These are phyloP conservation scores for Penicillium sp. DNA, from an alignment of 2,329 filamentous ascomycete genomes.

Conservation along the genomic window DNA sequence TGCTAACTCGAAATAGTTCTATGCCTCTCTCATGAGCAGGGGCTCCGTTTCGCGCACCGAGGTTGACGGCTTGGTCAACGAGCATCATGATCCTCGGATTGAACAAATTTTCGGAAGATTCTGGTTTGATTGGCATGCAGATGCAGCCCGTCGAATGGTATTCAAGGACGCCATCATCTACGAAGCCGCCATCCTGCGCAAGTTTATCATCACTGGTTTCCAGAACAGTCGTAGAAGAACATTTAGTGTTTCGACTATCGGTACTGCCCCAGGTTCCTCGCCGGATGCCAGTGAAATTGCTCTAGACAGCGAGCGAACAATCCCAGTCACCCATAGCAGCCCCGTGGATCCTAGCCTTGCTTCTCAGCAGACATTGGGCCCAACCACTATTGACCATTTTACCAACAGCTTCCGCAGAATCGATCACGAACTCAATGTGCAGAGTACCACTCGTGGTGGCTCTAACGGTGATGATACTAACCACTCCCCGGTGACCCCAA, in stretches of 20 bases:
- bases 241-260: neutral
- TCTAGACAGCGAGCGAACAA: neutral
- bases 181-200: slow-evolving; percentile 6
- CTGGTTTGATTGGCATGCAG: slow-evolving; percentile 11
- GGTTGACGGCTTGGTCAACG: slow-evolving; percentile 1
- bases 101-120: slow-evolving; percentile 3
- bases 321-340: neutral
- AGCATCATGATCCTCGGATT: neutral
- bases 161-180: slow-evolving; percentile 6
- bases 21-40: slow-evolving; percentile 4
- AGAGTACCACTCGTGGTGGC: neutral
- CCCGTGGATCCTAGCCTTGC: neutral
- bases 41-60: neutral
- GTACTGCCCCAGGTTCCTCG: neutral
- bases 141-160: neutral
- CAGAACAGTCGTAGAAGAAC: neutral
- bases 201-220: slow-evolving; percentile 12
- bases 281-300: neutral
- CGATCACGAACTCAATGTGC: neutral
- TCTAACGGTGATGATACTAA: neutral
- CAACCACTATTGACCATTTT: neutral
- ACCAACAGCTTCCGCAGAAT: neutral
- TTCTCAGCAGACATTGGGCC: no score
- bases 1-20: slow-evolving; percentile 10
- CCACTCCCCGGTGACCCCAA: neutral